A percentile compares a stretch with the other conserved stretches of the same genome.
Conservation (phyloP, 2,329 filamentous ascomycete genomes). For the Periconia digitata region DNA sequence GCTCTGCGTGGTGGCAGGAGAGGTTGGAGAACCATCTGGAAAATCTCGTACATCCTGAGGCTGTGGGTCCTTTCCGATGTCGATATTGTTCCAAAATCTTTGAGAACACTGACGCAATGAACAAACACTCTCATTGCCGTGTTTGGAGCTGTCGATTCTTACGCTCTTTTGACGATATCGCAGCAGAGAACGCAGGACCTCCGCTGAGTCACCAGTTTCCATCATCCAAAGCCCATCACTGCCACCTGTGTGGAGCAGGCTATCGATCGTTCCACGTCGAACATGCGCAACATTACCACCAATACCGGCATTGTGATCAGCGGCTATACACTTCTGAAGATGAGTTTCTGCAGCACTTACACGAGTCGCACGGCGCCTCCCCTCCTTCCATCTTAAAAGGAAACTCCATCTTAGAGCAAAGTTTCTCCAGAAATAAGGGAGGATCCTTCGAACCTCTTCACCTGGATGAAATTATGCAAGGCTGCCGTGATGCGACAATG, state of each 20-base stretch:
- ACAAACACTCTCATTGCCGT: slow-evolving; percentile 36
- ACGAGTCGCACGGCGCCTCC: slow-evolving; percentile 35
- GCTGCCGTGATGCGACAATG: slow-evolving; percentile 26
- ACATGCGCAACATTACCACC: slow-evolving; percentile 37
- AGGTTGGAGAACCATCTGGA: slow-evolving; percentile 36
- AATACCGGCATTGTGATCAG: slow-evolving; percentile 37
- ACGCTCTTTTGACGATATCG: slow-evolving; percentile 35
- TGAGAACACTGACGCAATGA: slow-evolving; percentile 31
- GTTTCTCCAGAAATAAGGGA: slow-evolving; percentile 38
- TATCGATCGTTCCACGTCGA: slow-evolving; percentile 35
- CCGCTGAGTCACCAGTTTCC: slow-evolving; percentile 36
- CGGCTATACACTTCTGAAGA: slow-evolving; percentile 37
- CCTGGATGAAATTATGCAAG: slow-evolving; percentile 36
- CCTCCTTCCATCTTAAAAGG: slow-evolving; percentile 27
- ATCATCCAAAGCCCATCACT: slow-evolving; percentile 38
- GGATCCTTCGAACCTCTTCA: slow-evolving; percentile 39
- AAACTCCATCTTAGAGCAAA: slow-evolving; percentile 34
- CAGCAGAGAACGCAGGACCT: slow-evolving; percentile 34
- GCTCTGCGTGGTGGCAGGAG: slow-evolving; percentile 37
- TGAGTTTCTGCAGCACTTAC: slow-evolving; percentile 37
- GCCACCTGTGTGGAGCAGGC: slow-evolving; percentile 37
- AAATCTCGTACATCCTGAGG: slow-evolving; percentile 30
- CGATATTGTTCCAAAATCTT: slow-evolving; percentile 39
- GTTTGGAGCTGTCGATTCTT: slow-evolving; percentile 41
- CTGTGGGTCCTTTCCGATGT: slow-evolving; percentile 35